Evolutionary conservation across 2,329 filamentous ascomycete species (phyloP), one percentile per base, ranked within the genome.

Genomic region (Zarea fungicola): DNA sequence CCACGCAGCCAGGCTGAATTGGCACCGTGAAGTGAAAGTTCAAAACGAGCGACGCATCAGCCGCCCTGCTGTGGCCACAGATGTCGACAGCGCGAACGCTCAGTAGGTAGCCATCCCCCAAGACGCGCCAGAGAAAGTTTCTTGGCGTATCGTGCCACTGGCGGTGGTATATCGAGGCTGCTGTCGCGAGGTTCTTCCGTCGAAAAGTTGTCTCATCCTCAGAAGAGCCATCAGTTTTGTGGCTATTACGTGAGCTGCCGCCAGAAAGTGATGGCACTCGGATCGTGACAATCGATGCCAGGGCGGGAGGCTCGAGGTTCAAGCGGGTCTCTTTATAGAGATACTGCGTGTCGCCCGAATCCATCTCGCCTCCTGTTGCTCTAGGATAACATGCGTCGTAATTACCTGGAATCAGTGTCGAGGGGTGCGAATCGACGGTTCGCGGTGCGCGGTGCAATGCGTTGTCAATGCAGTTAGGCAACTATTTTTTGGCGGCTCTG

Each of bases 51-150:
- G 84, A 81, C 48, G 87, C 81, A 66, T 95, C 89, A 36, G 74
- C 68, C 19, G 82, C 78, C 56, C 75, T 77, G 53, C 75, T 76
- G 56, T 76, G 80, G 70, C 79, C 90, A 63, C 82, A 85, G 56
- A 96, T 71, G 67, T 99, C 93, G 52, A 88, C 82, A 34, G 83
- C 84, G 62, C 89, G 86, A 43, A 99, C 76, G 68, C 93, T 92
- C 58, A 99, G 75, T 54, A 89, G 75, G 56, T 80, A 87, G 60
- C 83, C 82, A 59, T 89, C 83, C 61, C 95, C 86, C 52, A 96
- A 71, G 32, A 97, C 78, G 58, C 92, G 82, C 93, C 93, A 99
- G 41, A 96, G 77, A 63, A 97, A 95, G 66, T 82, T 89, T 62
- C 87, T 84, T 32, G 93, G 93, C 55, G 85, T 84, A 55, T 79